Evolutionary conservation across 169 alveolate genomes (phyloP), one percentile per base, ranked within the genome.

Genomic region (Eimeria acervulina): DNA sequence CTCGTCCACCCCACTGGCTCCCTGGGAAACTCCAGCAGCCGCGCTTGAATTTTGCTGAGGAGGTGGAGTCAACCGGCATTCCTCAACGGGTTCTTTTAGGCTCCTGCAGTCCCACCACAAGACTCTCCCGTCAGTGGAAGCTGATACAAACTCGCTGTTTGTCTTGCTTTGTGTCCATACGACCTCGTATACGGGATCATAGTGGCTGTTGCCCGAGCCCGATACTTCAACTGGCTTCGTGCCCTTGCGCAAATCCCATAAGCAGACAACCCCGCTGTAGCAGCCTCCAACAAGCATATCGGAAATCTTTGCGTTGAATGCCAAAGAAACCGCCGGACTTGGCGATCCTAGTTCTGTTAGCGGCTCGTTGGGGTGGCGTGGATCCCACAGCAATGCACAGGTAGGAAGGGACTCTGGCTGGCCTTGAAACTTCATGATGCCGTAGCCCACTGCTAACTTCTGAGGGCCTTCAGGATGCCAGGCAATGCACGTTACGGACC

Each of bases 41-140:
- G 74, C 47, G 33, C 51, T 17, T 42, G 83, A 33, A 72, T 47
- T 90, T 19, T 51, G 95, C 47, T 59, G 93, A 95, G 89, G 96
- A 97, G 74, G 83, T 10, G 63, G 78, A 23, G 97, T 89, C 38
- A 98, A 96, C 19, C 96, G 92, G 70, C 96, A 94, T 66, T 95
- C 97, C 72, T 98, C 98, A 36, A 95, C 96, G 1, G 98, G 98
- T 36, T 97, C 98, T 87, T 96, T 97, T 19, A 98, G 97, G 93
- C 97, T 98, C 93, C 98, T 97, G 70, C 97, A 96, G 95, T 98
- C 99, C 99, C 99, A 98, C 99, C 99, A 98, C 61, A 98, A 96
- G 40, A 98, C 97, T 87, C 98, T 21, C 38, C 99, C 99, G 90
- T 98, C 99, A 17, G 99, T 98, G 33, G 99, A 97, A 23, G 98